phyloP scores from a whole-genome alignment of 352 stramenopile species.

The Phytophthora pini region DNA sequence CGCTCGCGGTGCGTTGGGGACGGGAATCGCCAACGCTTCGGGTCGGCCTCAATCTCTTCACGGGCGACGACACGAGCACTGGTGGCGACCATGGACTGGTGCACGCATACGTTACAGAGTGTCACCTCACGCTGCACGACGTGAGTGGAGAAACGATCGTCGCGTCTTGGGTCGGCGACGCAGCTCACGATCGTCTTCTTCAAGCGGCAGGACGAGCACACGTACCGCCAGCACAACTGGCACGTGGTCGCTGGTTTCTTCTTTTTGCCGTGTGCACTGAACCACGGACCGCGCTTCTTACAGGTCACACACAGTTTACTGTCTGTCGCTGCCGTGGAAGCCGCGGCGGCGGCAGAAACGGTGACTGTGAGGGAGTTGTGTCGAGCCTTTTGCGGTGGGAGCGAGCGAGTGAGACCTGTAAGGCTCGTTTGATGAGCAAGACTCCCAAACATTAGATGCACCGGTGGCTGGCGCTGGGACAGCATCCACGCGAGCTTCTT shows the following conservation, averaged over 20 bases:
- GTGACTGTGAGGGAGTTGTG: constrained; percentile 36
- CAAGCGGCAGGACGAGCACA: constrained; percentile 61
- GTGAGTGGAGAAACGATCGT: constrained; percentile 26
- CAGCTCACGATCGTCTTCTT: constrained; percentile 52
- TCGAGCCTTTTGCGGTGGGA: constrained; percentile 25
- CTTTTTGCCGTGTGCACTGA: constrained; percentile 29
- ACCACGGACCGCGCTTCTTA: constrained; percentile 44
- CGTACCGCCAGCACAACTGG: constrained; percentile 52
- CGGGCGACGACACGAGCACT: constrained; percentile 43
- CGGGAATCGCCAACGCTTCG: constrained; percentile 28
- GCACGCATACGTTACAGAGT: constrained; percentile 49
- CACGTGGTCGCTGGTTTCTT: constrained; percentile 47
- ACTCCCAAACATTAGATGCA: constrained; percentile 18
- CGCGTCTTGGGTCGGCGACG: constrained; percentile 29
- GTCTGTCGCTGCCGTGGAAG: constrained; percentile 13
- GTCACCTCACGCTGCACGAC: constrained; percentile 45
- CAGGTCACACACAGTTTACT: constrained; percentile 45
- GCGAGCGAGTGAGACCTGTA: constrained; percentile 26
- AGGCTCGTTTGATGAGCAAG: constrained; percentile 29
- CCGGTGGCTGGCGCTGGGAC: constrained; percentile 31
- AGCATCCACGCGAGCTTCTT: constrained; percentile 74
- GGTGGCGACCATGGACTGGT: constrained; percentile 43
- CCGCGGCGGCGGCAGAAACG: constrained; percentile 30
- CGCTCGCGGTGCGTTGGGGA: constrained; percentile 22
- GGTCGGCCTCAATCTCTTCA: constrained; percentile 41